Evolutionary conservation across 2,329 filamentous ascomycete genomes (phyloP), one percentile per base, ranked within the genome.

Genomic region (Camptophora hylomeconis): DNA sequence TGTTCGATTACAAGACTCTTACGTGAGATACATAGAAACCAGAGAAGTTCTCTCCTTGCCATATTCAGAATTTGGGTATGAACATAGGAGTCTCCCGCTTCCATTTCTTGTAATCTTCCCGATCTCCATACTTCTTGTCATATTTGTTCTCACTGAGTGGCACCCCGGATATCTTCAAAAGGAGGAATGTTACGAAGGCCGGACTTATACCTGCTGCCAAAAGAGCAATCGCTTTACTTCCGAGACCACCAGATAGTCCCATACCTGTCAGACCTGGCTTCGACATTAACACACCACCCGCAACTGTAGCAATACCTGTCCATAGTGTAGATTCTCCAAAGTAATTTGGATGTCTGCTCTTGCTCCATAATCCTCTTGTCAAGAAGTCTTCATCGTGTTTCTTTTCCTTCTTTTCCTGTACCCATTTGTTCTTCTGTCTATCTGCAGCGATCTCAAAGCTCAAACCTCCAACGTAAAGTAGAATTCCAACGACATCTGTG

Each of bases 281-380:
- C 9, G 58, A 57, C 1, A 66, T 50, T 26, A 81, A 53, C 1
- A 71, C 56, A 1, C 73, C 72, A 0, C 65, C 69, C 0, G 70
- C 63, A 1, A 61, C 53, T 4, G 69, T 66, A 0, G 75, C 72
- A 33, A 80, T 67, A 2, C 76, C 75, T 0, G 67, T 72, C 76
- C 75, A 81, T 17, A 81, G 56, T 7, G 70, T 75, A 16, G 61
- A 64, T 50, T 80, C 75, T n/a, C 75, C 76, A 47, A 80, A 77
- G 55, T 80, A 80, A 45, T 80, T 77, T 1, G 75, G 75, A 50
- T 77, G 72, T 36, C 72, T 55, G 26, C 61, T 68, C 45, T 65
- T 63, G 5, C 59, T 57, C 68, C 74, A 80, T 19, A 80, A 44
- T 0, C 75, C 75, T 1, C 57, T 50, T 0, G 72, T 75, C 37